Percentiles rank a stretch among this genome's conserved stretches.
Evolutionary conservation across 192 early-diverging fungal genomes (phyloP).

Genomic region (Thamnidium elegans): DNA sequence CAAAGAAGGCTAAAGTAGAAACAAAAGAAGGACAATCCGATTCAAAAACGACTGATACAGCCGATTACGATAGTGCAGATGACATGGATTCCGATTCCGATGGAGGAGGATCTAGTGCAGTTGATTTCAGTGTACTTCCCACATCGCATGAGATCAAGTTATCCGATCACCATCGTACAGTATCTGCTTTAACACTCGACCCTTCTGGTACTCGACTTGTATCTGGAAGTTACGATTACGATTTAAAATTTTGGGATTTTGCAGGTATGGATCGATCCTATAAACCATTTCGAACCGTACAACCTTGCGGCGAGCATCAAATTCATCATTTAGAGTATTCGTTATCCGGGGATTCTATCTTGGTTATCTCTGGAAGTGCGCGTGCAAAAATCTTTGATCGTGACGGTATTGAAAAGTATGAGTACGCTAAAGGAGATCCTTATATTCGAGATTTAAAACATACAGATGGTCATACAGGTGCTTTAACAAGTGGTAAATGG

Average conservation of each 20-base stretch:
- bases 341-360: slow-evolving; percentile 66
- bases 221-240: slow-evolving; percentile 79
- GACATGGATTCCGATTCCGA: slow-evolving; percentile 41
- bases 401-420: slow-evolving; percentile 69
- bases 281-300: slow-evolving; percentile 74
- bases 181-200: slow-evolving; percentile 81
- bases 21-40: slow-evolving; percentile 7
- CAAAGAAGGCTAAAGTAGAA: not conserved
- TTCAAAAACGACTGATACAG: slow-evolving; percentile 18
- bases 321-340: slow-evolving; percentile 82
- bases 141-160: slow-evolving; percentile 67
- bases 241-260: slow-evolving; percentile 92
- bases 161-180: slow-evolving; percentile 64
- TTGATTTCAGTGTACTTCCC: slow-evolving; percentile 47
- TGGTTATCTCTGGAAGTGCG: slow-evolving; percentile 75
- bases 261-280: slow-evolving; percentile 77
- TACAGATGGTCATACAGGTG: slow-evolving; percentile 81
- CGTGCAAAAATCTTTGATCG: slow-evolving; percentile 75
- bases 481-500: slow-evolving; percentile 79
- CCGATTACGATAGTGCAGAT: slow-evolving; percentile 38
- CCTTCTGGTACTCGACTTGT: slow-evolving; percentile 74
- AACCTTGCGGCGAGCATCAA: slow-evolving; percentile 76
- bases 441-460: slow-evolving; percentile 87
- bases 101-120: slow-evolving; percentile 22
- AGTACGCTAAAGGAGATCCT: slow-evolving; percentile 88